Base-by-base conservation (phyloP, 83 land plant genomes). In the Picea abies region DNA sequence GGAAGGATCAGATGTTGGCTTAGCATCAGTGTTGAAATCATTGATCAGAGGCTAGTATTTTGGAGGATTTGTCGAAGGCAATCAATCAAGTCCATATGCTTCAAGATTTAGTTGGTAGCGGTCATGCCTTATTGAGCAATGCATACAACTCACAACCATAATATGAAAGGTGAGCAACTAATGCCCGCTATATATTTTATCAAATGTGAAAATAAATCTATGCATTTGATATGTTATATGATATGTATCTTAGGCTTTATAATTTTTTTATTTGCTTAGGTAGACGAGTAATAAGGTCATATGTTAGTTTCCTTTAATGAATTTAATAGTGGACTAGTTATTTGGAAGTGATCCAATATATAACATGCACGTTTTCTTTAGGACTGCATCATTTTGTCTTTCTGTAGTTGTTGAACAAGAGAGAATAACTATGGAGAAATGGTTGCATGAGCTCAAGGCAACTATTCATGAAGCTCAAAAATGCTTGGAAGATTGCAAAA, bases 51-150 rank as follows among this genome's bases (percentile, higher is more conserved):
- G 98, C 94, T 62, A 92, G 90, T 88, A 91, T 97, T 64, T 60
- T 96, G 89, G 99, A 97, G 88, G 93, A 96, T 78, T 88, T 97
- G 82, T 90, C 92, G 25, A 94, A 89, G 81, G 95, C 97, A 76
- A 93, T 97, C 52, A 94, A 88, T 78, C 87, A 90, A 82, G 95
- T 97, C 56, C 97, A 97, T 75, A 88, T 86, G 63, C 83, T 90
- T 52, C 83, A 84, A 81, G 92, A 96, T 85, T 90, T 97, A 47
- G 94, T 96, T 77, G 90, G 89, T 58, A 96, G 95, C 87, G 97
- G 93, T 41, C 95, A 90, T 86, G 83, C 84, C 9, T 89, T 96
- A 60, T 68, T 97, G 60, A 92, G 85, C 52, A 94, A 91, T 85
- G 97, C 98, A 66, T 84, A 91, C 82, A 87, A 90, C 70, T 92